Base-by-base conservation (phyloP, 176 grass and related monocot genomes). In the Musa acuminata region DNA sequence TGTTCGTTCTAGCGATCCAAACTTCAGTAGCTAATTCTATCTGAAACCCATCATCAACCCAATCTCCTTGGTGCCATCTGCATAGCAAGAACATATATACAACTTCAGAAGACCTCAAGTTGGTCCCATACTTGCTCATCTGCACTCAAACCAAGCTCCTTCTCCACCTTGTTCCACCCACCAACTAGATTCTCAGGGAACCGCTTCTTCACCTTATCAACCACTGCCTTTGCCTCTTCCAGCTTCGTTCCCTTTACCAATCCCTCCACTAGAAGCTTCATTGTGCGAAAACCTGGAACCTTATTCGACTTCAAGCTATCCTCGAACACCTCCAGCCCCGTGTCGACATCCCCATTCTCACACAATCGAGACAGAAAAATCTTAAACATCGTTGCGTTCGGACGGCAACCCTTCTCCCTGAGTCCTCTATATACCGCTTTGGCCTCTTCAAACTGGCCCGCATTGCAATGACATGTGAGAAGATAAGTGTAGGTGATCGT, bases 401-500 rank as follows among this genome's bases (percentile, higher is more conserved):
- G 72, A 0, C 11, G 49, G 72, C 83, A 90, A 11, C 84, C 83
- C 53, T 92, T 92, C 52, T 81, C 67, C 19, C 67, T 29, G 11
- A 97, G 81, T 3, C 67, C 80, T 60, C 29, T 65, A 62, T 88
- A 97, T 26, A 90, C 48, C 27, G 13, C 27, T 63, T 83, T 90
- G 19, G 86, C 90, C 64, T 87, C 85, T 29, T 87, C 77, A 22
- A 88, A 21, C 57, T 53, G 86, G 2, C 81, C 81, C 67, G 70
- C 79, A 51, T 75, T 90, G 73, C 19, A 90, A 49, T 84, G 85
- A 49, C 85, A 84, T 20, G 67, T 62, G 68, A 97, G 93, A 57
- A 97, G 90, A 72, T 76, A 90, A 76, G 84, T 90, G 62, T 97
- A 93, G 2, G 93, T 93, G 75, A 87, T 70, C 8, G 70, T 83